Evolutionary conservation across 305 asterid genomes (phyloP).

Genomic region (Ilex paraguariensis): DNA sequence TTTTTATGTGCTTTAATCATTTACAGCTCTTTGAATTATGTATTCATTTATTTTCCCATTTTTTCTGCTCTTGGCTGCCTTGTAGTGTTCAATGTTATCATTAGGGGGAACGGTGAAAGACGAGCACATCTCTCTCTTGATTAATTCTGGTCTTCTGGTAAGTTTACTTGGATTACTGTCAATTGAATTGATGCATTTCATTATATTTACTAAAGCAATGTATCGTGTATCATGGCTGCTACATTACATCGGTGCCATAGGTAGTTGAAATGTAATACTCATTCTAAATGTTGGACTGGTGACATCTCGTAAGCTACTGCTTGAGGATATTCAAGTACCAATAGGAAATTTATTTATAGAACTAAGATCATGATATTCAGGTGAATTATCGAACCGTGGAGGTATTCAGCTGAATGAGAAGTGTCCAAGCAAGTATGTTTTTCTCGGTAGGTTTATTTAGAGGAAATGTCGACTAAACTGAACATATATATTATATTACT

Average conservation of each 20-base stretch:
- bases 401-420: no score
- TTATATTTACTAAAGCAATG: neutral
- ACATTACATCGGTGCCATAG: neutral
- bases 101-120: slow-evolving; percentile 89
- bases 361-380: no score
- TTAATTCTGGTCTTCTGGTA: slow-evolving; percentile 87
- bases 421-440: no score
- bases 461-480: no score
- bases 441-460: no score
- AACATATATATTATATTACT: no score
- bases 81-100: slow-evolving; percentile 76
- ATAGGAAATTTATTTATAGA: no score
- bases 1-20: neutral
- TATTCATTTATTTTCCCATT: neutral
- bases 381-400: no score
- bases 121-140: slow-evolving; percentile 72
- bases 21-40: neutral
- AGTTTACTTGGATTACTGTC: slow-evolving; percentile 23
- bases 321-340: neutral
- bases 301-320: neutral
- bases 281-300: neutral
- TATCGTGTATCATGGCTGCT: neutral
- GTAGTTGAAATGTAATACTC: neutral
- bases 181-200: neutral
- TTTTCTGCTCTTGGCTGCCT: slow-evolving; percentile 14